A percentile compares a stretch with the other conserved stretches of the same genome.
Conservation (phyloP, 495 filamentous ascomycete genomes). For the Penicillium silybi region DNA sequence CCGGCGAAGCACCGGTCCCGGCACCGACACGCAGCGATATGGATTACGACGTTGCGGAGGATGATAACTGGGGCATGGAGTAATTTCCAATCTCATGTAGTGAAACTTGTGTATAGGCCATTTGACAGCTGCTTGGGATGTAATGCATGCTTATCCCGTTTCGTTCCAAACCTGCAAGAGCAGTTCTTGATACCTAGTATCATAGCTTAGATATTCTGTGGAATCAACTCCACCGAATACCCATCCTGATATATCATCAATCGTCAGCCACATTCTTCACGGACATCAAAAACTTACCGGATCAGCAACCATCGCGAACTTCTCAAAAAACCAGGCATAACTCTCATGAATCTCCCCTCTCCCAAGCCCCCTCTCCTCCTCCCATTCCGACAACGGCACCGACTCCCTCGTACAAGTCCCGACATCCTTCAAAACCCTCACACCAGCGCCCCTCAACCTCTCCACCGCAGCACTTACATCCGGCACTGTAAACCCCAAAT, state of each 20-base stretch:
- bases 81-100: slow-evolving; percentile 11
- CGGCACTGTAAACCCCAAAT: slow-evolving; percentile 39
- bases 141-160: neutral
- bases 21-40: slow-evolving; percentile 26
- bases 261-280: neutral
- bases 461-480: slow-evolving; percentile 29
- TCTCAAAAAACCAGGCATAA: slow-evolving; percentile 35
- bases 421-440: slow-evolving; percentile 35
- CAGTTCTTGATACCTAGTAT: neutral
- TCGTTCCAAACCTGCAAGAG: neutral
- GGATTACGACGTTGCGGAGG: slow-evolving; percentile 53
- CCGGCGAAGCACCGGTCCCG: slow-evolving; percentile 18
- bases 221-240: slow-evolving; percentile 27
- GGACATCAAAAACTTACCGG: slow-evolving; percentile 25
- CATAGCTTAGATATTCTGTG: slow-evolving; percentile 16
- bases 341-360: slow-evolving; percentile 31
- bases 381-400: slow-evolving; percentile 37
- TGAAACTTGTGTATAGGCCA: slow-evolving; percentile 5
- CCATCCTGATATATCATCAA: slow-evolving; percentile 20
- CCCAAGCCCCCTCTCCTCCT: slow-evolving; percentile 30
- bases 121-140: neutral
- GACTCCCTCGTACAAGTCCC: slow-evolving; percentile 25
- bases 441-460: slow-evolving; percentile 27
- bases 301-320: slow-evolving; percentile 39
- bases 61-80: slow-evolving; percentile 42